These are phyloP conservation scores for Botrytis hyacinthi DNA, from an alignment of 2,329 filamentous ascomycete genomes.

Conservation along the genomic window DNA sequence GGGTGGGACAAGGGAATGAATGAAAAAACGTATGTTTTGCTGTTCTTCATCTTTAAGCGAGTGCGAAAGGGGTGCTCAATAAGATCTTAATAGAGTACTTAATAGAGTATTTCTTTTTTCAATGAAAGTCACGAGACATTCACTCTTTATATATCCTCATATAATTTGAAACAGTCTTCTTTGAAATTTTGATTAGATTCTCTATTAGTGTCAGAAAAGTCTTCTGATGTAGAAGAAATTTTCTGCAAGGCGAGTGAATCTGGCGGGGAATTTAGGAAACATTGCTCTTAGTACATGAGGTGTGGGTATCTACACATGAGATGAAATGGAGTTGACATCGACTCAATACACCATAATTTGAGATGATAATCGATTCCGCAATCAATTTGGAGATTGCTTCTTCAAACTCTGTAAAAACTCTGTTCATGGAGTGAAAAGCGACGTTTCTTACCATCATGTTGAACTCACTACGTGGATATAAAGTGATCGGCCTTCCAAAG, in stretches of 20 bases:
- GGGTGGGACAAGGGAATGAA: background rate
- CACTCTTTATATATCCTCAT: slow-evolving; percentile 2
- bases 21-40: too few relatives aligned
- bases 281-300: background rate
- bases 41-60: slow-evolving; percentile 4
- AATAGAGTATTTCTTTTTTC: slow-evolving; percentile 12
- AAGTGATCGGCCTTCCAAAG: background rate
- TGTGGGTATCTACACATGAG: background rate
- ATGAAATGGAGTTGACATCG: background rate
- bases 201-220: background rate
- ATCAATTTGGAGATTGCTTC: background rate
- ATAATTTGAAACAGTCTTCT: background rate
- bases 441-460: background rate
- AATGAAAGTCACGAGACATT: background rate
- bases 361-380: background rate
- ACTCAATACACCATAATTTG: background rate
- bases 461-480: background rate
- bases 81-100: slow-evolving; percentile 11
- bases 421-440: background rate
- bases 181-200: slow-evolving; percentile 2
- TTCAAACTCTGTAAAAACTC: background rate
- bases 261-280: background rate
- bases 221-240: background rate
- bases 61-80: slow-evolving; percentile 15
- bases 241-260: background rate